Evolutionary conservation across 2,329 filamentous ascomycete genomes (phyloP), one percentile per base, ranked within the genome.

Genomic region (Proliferodiscus dingleyae): DNA sequence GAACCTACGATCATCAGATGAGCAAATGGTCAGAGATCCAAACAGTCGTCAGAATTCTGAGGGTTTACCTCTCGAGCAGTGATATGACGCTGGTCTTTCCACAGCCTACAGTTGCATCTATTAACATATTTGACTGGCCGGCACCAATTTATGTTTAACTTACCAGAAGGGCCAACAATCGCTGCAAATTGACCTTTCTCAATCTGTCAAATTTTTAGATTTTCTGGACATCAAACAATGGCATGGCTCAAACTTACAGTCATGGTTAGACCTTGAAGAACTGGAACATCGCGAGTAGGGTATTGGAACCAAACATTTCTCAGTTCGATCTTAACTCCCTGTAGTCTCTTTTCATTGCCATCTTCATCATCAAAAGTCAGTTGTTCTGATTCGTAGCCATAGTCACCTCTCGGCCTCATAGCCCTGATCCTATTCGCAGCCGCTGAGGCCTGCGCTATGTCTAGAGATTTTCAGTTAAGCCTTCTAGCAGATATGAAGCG

Each of bases 51-150:
- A n/a, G 10, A 26, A 9, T 3, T 10, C 11, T 33, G 8, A 30
- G 10, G 21, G 19, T 37, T 39, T 46, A 57, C 57, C 79, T 74
- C 64, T 84, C 80, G 5, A 84, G 64, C 1, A 84, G 66, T 42
- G 74, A 72, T 28, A 91, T 77, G 34, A 87, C 80, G 13, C 80
- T 87, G 0, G 81, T 85, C 67, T 90, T 87, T 28, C 84, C 84
- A 47, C 81, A 85, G 0, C 57, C 56, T 52, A 26, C 22, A 10
- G 34, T n/a, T n/a, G n/a, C n/a, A n/a, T n/a, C n/a, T n/a, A n/a
- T n/a, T n/a, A n/a, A n/a, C n/a, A n/a, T n/a, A n/a, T n/a, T n/a
- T n/a, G n/a, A n/a, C n/a, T n/a, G n/a, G n/a, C n/a, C n/a, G n/a
- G 32, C 10, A 21, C 9, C 5, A 28, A 13, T 9, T 21, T 42